These are phyloP conservation scores for Ensete glaucum DNA, from an alignment of 176 grass and related monocot genomes.

Conservation along the genomic window DNA sequence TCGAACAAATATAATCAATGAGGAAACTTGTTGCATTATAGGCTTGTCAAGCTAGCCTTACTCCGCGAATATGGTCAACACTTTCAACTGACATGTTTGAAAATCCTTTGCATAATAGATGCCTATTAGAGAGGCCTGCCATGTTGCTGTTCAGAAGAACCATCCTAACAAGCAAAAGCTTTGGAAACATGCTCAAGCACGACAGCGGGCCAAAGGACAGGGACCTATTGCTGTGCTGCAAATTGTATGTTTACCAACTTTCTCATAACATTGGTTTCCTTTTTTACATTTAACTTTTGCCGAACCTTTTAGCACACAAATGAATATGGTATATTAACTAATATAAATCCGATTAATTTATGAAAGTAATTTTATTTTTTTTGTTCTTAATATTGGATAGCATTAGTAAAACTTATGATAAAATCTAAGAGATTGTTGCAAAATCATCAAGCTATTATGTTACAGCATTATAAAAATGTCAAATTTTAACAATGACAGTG, in stretches of 20 bases:
- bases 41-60: not conserved
- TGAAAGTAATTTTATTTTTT: no score
- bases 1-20: not conserved
- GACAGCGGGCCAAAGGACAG: conserved; percentile 62
- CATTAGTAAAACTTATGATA: no score
- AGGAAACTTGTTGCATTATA: not conserved
- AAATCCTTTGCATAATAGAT: conserved; percentile 32
- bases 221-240: conserved; percentile 66
- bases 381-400: no score
- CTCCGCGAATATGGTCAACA: no score
- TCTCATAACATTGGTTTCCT: not conserved
- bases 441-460: not conserved
- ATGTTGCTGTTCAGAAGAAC: conserved; percentile 90
- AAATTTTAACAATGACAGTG: not conserved
- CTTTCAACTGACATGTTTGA: not conserved
- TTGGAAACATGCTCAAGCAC: conserved; percentile 89
- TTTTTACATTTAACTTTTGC: not conserved
- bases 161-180: conserved; percentile 67
- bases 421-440: not conserved
- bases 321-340: not conserved
- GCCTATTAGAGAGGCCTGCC: conserved; percentile 94
- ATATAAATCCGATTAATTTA: not conserved
- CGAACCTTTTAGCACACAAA: not conserved
- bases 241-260: conserved; percentile 49
- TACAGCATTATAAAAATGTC: not conserved